A percentile compares a stretch with the other conserved stretches of the same genome.
Conservation (phyloP, 2,329 filamentous ascomycete species). For the Huntiella omanensis region DNA sequence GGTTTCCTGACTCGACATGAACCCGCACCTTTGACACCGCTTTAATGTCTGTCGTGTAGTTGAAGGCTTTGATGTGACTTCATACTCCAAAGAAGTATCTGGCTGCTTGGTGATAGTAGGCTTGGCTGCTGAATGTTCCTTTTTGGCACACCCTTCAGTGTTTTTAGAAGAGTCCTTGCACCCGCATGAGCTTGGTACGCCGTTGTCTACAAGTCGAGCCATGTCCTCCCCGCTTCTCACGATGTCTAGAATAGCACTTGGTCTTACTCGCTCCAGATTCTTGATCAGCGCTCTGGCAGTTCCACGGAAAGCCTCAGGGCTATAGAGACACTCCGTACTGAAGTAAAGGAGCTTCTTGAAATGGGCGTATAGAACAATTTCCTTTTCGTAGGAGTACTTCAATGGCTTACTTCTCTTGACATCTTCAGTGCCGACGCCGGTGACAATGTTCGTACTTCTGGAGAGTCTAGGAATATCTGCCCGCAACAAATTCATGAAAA, state of each 20-base stretch:
- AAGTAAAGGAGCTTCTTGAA: slow-evolving; percentile 97
- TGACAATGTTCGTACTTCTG: slow-evolving; percentile 79
- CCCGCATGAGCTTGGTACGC: background rate
- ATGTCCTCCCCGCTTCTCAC: slow-evolving; percentile 93
- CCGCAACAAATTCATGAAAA: slow-evolving; percentile 88
- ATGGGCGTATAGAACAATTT: slow-evolving; percentile 93
- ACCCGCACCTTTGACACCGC: slow-evolving; percentile 73
- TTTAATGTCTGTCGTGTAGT: slow-evolving; percentile 53
- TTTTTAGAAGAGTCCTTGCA: background rate
- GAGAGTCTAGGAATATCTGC: slow-evolving; percentile 78
- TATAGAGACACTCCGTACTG: slow-evolving; percentile 96
- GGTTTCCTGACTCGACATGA: slow-evolving; percentile 82
- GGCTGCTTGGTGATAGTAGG: background rate
- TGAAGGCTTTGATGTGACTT: background rate
- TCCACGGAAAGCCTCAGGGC: slow-evolving; percentile 86
- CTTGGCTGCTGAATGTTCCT: slow-evolving; percentile 13
- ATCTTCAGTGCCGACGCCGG: slow-evolving; percentile 55
- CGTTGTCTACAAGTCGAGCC: slow-evolving; percentile 49
- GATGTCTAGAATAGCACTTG: slow-evolving; percentile 87
- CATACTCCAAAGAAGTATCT: background rate
- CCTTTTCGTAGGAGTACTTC: slow-evolving; percentile 97
- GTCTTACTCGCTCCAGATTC: slow-evolving; percentile 78
- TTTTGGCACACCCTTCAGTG: background rate
- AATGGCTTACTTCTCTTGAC: slow-evolving; percentile 92
- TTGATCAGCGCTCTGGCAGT: slow-evolving; percentile 87